Conservation (phyloP, 1,284 basidiomycete genomes). For the Agroathelia rolfsii region DNA sequence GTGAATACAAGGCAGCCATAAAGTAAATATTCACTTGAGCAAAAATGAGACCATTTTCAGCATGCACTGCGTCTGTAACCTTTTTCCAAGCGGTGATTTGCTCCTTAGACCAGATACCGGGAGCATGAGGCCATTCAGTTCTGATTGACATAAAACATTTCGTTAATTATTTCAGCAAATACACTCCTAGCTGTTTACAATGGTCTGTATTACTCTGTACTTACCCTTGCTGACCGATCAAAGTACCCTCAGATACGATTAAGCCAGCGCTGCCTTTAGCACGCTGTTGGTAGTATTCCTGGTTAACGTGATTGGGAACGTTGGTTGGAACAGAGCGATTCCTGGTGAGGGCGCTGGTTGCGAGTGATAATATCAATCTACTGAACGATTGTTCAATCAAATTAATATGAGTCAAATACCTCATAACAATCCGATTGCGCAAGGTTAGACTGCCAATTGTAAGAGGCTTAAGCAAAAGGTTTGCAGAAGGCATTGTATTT, state of each 20-base stretch:
- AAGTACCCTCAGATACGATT: constrained; percentile 12
- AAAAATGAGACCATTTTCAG: constrained; percentile 24
- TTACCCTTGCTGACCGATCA: constrained; percentile 12
- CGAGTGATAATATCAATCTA: constrained; percentile 6
- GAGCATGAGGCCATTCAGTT: constrained; percentile 25
- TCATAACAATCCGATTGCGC: constrained; percentile 4
- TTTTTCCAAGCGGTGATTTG: constrained; percentile 31
- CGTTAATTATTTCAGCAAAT: constrained; percentile 14
- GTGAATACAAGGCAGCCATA: no score
- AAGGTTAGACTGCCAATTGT: constrained; percentile 5
- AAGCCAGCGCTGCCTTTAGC: constrained; percentile 11
- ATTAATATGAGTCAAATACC: no score
- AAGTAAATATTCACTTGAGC: no score
- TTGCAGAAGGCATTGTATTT: constrained; percentile 1
- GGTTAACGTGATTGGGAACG: constrained; percentile 12
- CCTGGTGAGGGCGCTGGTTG: constrained; percentile 12
- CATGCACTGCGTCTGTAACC: constrained; percentile 27
- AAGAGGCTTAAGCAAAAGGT: constrained; percentile 3
- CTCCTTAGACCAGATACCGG: constrained; percentile 29
- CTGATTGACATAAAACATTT: constrained; percentile 11
- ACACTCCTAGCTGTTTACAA: neutral
- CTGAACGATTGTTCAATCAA: no score
- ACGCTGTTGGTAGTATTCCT: constrained; percentile 13
- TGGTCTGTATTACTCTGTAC: no score
- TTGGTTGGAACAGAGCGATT: constrained; percentile 8